phyloP scores from a whole-genome alignment of 495 filamentous ascomycete species.

The Penicillium angulare region DNA sequence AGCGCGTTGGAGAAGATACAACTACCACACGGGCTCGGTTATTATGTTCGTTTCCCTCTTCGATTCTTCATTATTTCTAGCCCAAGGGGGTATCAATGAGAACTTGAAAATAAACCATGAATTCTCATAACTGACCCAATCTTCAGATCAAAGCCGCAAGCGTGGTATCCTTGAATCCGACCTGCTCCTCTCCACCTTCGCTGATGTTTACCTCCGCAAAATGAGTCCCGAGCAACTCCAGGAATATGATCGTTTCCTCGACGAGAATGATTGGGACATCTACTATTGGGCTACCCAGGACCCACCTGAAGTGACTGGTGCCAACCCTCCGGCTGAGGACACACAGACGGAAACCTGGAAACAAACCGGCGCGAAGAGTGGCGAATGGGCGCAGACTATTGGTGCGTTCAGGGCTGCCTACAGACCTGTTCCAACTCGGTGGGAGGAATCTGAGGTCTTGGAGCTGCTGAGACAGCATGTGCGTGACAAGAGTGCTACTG shows the following conservation, averaged over 20 bases:
- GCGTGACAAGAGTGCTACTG: conserved; percentile 51
- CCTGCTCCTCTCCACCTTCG: conserved; percentile 94
- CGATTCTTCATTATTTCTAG: neutral
- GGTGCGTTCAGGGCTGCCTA: conserved; percentile 94
- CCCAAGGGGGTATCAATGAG: neutral
- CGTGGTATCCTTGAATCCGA: conserved; percentile 94
- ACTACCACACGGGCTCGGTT: conserved; percentile 84
- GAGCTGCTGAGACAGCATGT: conserved; percentile 78
- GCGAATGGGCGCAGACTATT: conserved; percentile 96
- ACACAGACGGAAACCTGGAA: conserved; percentile 55
- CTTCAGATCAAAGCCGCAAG: conserved; percentile 89
- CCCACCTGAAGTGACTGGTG: conserved; percentile 50
- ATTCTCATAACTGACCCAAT: conserved; percentile 1
- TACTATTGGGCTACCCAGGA: conserved; percentile 99
- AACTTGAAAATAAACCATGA: neutral
- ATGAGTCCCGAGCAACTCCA: conserved; percentile 74
- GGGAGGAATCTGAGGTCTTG: conserved; percentile 80
- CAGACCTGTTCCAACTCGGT: conserved; percentile 79
- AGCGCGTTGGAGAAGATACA: conserved; percentile 74
- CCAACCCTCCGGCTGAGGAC: conserved; percentile 31
- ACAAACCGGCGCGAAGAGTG: conserved; percentile 52
- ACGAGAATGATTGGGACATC: conserved; percentile 99
- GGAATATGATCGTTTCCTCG: conserved; percentile 90
- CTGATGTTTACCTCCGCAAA: conserved; percentile 65
- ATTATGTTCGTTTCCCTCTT: conserved; percentile 64